Conservation (phyloP, 148 eudicot species). For the Beta vulgaris region DNA sequence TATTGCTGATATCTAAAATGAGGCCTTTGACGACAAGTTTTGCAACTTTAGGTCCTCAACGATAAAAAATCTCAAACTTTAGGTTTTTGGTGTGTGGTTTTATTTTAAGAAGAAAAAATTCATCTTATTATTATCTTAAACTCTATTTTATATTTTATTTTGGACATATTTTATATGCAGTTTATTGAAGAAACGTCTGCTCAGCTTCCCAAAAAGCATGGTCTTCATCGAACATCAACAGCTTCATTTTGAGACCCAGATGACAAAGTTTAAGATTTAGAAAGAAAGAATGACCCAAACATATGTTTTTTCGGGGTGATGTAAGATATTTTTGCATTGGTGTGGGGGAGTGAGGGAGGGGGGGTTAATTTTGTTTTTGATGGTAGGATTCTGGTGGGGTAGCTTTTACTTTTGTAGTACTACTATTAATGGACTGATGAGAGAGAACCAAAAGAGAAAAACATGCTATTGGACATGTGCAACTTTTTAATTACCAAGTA, state of each 20-base stretch:
- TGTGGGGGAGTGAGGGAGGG: too few species aligned
- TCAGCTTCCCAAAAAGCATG: constrained; percentile 32
- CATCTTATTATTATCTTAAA: too few species aligned
- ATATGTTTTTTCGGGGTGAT: background rate
- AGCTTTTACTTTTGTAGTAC: background rate
- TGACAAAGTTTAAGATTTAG: background rate
- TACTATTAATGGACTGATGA: background rate
- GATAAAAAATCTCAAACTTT: too few species aligned
- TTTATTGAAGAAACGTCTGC: constrained; percentile 18
- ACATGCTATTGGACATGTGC: background rate
- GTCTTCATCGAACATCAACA: constrained; percentile 37
- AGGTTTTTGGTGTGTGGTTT: too few species aligned
- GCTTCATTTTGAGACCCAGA: constrained; percentile 38
- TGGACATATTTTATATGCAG: constrained; percentile 7
- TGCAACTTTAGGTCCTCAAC: too few species aligned
- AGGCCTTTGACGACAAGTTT: too few species aligned
- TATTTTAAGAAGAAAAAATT: too few species aligned
- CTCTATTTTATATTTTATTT: background rate
- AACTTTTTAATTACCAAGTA: too few species aligned
- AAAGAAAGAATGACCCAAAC: background rate
- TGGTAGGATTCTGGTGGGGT: too few species aligned
- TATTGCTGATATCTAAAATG: too few species aligned
- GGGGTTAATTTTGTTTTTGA: too few species aligned
- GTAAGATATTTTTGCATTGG: background rate
- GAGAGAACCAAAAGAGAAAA: background rate